Evolutionary conservation across 1,139 yeast genomes (phyloP).

Genomic region (Sugiyamaella grinbergsii): DNA sequence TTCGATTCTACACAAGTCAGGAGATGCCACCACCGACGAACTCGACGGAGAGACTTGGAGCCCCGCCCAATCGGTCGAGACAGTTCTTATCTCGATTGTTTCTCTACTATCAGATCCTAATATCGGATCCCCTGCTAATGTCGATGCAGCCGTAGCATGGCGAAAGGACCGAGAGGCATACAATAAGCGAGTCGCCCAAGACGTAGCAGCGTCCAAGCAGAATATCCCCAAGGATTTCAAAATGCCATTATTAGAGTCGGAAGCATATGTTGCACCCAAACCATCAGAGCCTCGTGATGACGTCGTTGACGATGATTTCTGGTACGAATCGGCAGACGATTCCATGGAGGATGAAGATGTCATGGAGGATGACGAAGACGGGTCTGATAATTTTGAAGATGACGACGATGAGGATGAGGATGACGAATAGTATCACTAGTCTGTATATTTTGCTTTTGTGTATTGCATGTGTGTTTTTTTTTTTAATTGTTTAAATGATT

Average conservation of each 20-base stretch:
- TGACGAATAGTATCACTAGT: background rate
- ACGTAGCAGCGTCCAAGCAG: conserved; percentile 78
- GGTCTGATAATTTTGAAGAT: conserved; percentile 37
- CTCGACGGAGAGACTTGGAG: conserved; percentile 88
- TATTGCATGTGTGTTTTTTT: background rate
- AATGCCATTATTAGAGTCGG: conserved; percentile 64
- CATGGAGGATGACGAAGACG: conserved; percentile 41
- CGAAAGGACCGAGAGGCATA: conserved; percentile 81
- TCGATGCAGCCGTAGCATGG: conserved; percentile 93
- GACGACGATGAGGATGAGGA: conserved; percentile 34
- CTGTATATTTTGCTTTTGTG: background rate
- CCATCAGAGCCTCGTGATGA: conserved; percentile 54
- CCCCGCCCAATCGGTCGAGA: conserved; percentile 94
- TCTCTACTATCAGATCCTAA: conserved; percentile 92
- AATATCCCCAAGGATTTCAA: conserved; percentile 85
- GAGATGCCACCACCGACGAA: conserved; percentile 86
- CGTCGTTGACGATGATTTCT: conserved; percentile 80
- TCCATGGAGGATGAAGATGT: conserved; percentile 52
- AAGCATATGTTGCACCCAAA: conserved; percentile 58
- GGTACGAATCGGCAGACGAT: conserved; percentile 77
- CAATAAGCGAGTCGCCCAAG: conserved; percentile 73
- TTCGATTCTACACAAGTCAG: conserved; percentile 86
- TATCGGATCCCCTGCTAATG: conserved; percentile 91
- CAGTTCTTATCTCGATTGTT: conserved; percentile 84
- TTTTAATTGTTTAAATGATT: conserved; percentile 3